These are phyloP conservation scores for Aspergillus ibericus DNA, from an alignment of 2,329 filamentous ascomycete genomes.

Conservation along the genomic window DNA sequence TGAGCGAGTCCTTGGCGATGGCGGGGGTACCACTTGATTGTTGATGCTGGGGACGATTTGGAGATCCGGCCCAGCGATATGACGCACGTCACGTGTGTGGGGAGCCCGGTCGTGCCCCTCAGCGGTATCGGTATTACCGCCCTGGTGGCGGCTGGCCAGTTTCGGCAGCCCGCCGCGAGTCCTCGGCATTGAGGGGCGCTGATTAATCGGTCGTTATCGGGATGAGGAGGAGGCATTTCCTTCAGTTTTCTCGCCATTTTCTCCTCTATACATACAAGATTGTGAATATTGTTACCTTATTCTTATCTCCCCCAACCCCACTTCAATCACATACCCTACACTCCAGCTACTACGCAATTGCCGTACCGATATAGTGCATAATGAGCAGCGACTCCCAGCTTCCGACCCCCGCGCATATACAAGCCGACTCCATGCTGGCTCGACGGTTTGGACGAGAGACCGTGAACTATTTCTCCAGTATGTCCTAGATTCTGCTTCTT, in stretches of 20 bases:
- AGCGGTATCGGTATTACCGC: constrained; percentile 10
- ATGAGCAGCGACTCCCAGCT: constrained; percentile 42
- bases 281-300: background rate
- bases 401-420: constrained; percentile 59
- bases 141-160: too few relatives aligned
- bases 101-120: constrained; percentile 21
- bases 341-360: background rate
- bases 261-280: background rate
- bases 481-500: background rate
- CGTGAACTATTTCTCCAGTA: constrained; percentile 54
- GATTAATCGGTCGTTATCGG: constrained; percentile 18
- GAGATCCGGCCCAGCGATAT: constrained; percentile 14
- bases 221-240: background rate
- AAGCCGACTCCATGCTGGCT: constrained; percentile 57
- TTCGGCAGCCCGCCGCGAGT: background rate
- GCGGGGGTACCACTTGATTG: background rate
- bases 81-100: constrained; percentile 30
- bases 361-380: constrained; percentile 10
- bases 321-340: background rate
- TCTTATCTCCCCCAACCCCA: background rate
- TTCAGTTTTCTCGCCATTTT: background rate
- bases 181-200: constrained; percentile 7
- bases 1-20: constrained; percentile 8
- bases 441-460: constrained; percentile 52
- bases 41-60: constrained; percentile 11